These are phyloP conservation scores for Fusarium sp. DNA, from an alignment of 2,329 filamentous ascomycete genomes.

Conservation along the genomic window DNA sequence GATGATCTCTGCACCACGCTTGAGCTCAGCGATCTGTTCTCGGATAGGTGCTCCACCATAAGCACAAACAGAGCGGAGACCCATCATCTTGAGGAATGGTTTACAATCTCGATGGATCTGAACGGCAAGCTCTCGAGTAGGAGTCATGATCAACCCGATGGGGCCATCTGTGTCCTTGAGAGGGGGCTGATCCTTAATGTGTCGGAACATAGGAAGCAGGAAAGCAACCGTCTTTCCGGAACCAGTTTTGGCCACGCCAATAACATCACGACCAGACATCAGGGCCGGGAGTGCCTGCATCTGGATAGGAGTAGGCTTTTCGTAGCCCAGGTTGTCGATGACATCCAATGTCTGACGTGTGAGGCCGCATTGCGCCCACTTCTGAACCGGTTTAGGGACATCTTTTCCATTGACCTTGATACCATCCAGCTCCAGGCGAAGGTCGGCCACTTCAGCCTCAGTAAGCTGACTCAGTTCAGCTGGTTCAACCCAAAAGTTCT, in stretches of 20 bases:
- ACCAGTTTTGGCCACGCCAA: slow-evolving; percentile 96
- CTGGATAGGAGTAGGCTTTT: slow-evolving; percentile 92
- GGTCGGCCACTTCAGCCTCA: slow-evolving; percentile 82
- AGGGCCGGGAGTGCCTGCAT: slow-evolving; percentile 93
- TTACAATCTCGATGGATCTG: slow-evolving; percentile 97
- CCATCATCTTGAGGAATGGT: slow-evolving; percentile 89
- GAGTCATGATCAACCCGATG: slow-evolving; percentile 89
- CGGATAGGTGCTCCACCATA: slow-evolving; percentile 97
- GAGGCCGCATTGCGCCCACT: slow-evolving; percentile 95
- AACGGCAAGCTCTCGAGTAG: slow-evolving; percentile 90
- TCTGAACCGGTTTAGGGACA: slow-evolving; percentile 92
- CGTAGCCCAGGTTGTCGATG: slow-evolving; percentile 82
- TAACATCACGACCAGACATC: slow-evolving; percentile 95
- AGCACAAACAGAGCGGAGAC: slow-evolving; percentile 87
- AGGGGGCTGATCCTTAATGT: slow-evolving; percentile 92
- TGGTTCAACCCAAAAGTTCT: slow-evolving; percentile 95
- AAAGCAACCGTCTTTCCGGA: slow-evolving; percentile 98
- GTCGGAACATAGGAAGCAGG: slow-evolving; percentile 94
- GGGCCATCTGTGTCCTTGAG: slow-evolving; percentile 88
- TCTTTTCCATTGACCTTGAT: slow-evolving; percentile 93
- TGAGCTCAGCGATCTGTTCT: slow-evolving; percentile 96
- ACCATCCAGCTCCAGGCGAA: slow-evolving; percentile 90
- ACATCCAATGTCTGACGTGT: slow-evolving; percentile 89
- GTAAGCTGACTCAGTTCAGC: slow-evolving; percentile 84
- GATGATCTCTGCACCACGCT: slow-evolving; percentile 93